phyloP scores from a whole-genome alignment of 78 protist genomes.

The Paulinella micropora region DNA sequence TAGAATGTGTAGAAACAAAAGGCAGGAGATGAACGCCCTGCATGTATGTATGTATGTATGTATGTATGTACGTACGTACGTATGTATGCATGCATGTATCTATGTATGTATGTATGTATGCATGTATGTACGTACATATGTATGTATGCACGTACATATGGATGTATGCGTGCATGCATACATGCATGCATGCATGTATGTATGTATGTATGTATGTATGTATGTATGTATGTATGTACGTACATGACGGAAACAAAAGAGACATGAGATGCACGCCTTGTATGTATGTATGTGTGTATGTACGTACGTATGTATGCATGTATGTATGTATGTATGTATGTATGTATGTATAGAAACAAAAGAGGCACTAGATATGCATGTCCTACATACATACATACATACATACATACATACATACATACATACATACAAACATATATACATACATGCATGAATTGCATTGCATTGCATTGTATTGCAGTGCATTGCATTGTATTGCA shows the following conservation, averaged over 20 bases:
- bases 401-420: too few species aligned
- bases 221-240: not conserved
- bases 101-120: not conserved
- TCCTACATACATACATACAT: too few species aligned
- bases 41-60: too few species aligned
- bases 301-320: not conserved
- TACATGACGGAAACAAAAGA: not conserved
- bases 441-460: too few species aligned
- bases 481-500: too few species aligned
- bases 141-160: not conserved
- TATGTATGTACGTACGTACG: too few species aligned
- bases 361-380: not conserved
- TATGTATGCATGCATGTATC: too few species aligned
- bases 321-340: not conserved
- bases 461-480: too few species aligned
- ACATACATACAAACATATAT: too few species aligned
- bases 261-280: not conserved
- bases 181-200: not conserved
- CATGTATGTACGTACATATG: not conserved
- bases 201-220: not conserved
- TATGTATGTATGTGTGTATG: not conserved
- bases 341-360: not conserved
- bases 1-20: too few species aligned
- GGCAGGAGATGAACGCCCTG: too few species aligned
- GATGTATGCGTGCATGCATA: not conserved